These are phyloP conservation scores for Leccinum ponderosum DNA, from an alignment of 1,284 basidiomycete genomes.

Conservation along the genomic window DNA sequence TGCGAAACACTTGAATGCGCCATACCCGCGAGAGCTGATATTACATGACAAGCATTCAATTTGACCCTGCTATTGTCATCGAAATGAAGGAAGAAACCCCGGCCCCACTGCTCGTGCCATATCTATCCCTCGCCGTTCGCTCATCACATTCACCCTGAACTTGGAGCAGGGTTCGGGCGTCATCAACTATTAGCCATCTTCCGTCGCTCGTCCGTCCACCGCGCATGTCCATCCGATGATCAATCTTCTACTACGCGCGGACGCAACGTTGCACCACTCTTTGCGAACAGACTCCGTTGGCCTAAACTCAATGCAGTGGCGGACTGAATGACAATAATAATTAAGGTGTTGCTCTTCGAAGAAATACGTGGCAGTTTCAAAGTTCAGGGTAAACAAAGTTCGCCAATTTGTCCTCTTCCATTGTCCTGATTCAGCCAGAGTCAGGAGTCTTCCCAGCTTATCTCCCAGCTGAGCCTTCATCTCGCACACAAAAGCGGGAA, in stretches of 20 bases:
- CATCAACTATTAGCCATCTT: constrained; percentile 5
- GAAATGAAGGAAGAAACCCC: constrained; percentile 23
- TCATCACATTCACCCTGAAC: constrained; percentile 22
- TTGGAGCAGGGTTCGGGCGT: constrained; percentile 11
- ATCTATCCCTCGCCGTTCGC: constrained; percentile 8
- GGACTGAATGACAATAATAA: constrained; percentile 1
- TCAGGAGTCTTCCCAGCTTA: constrained; percentile 27
- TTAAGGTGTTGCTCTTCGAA: constrained; percentile 1
- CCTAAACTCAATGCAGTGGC: constrained; percentile 4
- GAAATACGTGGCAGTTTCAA: constrained; percentile 7
- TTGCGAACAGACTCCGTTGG: constrained; percentile 13
- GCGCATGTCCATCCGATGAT: constrained; percentile 24
- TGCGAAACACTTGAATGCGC: neutral
- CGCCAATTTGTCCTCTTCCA: constrained; percentile 16
- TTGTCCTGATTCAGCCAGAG: neutral
- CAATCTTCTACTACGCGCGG: constrained; percentile 28
- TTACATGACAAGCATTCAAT: constrained; percentile 2
- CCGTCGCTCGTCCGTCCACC: constrained; percentile 16
- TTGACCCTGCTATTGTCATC: constrained; percentile 3
- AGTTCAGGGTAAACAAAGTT: constrained; percentile 20
- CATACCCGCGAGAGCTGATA: constrained; percentile 7
- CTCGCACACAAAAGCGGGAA: constrained; percentile 12
- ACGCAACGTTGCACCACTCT: constrained; percentile 26
- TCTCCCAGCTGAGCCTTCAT: constrained; percentile 19
- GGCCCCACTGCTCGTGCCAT: constrained; percentile 10